These are phyloP conservation scores for Pseudocercospora vitis DNA, from an alignment of 2,329 filamentous ascomycete species.

Conservation along the genomic window DNA sequence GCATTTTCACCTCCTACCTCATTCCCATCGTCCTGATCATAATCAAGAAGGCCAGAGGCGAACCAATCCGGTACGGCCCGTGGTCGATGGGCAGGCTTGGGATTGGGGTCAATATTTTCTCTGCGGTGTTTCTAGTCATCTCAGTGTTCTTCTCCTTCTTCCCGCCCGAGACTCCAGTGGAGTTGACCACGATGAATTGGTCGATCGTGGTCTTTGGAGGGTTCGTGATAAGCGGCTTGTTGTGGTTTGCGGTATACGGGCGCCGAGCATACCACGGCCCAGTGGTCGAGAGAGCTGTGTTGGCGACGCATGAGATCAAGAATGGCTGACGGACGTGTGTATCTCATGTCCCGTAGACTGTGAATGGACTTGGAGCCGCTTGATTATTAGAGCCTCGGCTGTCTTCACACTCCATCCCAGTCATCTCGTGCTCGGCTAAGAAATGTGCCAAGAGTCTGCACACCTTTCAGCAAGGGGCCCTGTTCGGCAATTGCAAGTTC, in stretches of 20 bases:
- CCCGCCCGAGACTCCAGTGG: conserved; percentile 45
- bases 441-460: not conserved
- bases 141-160: conserved; percentile 44
- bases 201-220: conserved; percentile 24
- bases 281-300: conserved; percentile 6
- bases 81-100: conserved; percentile 15
- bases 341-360: not conserved
- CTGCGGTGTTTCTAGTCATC: conserved; percentile 19
- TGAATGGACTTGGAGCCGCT: too few relatives aligned
- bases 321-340: not conserved
- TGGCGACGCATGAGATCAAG: not conserved
- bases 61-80: conserved; percentile 12
- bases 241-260: conserved; percentile 15
- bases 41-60: conserved; percentile 16
- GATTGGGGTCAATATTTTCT: conserved; percentile 16
- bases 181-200: conserved; percentile 25
- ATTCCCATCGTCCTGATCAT: conserved; percentile 34
- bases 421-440: not conserved
- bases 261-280: conserved; percentile 11
- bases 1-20: conserved; percentile 55
- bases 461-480: not conserved
- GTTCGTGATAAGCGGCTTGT: conserved; percentile 18
- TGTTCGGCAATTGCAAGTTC: not conserved
- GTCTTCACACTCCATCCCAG: too few relatives aligned
- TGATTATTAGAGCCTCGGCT: too few relatives aligned